Evolutionary conservation across 192 early-diverging fungal genomes (phyloP).

Genomic region (Spizellomyces punctatus): DNA sequence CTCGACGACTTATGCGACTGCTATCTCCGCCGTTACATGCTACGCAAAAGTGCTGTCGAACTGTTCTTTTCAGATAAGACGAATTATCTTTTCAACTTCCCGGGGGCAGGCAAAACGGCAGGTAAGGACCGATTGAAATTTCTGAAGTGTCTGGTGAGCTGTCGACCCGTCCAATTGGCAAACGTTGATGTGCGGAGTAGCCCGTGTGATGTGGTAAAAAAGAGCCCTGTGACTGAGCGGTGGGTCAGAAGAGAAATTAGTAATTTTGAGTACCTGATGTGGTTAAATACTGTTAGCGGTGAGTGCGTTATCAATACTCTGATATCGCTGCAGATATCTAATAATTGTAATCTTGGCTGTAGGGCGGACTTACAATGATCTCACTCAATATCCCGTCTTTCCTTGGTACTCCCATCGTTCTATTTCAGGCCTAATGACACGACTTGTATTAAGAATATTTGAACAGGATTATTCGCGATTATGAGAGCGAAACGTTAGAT

Average conservation of each 20-base stretch:
- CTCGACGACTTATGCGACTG: slow-evolving; percentile 35
- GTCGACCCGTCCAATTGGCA: slow-evolving; percentile 55
- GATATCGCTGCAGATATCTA: background rate
- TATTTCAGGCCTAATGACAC: no score
- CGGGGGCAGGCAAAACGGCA: slow-evolving; percentile 57
- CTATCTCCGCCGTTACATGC: slow-evolving; percentile 51
- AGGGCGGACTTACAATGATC: slow-evolving; percentile 61
- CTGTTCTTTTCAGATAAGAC: slow-evolving; percentile 77
- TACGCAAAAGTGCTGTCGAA: slow-evolving; percentile 75
- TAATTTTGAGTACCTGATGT: slow-evolving; percentile 97
- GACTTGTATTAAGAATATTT: background rate
- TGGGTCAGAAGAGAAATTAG: slow-evolving; percentile 88
- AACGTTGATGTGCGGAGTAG: slow-evolving; percentile 25
- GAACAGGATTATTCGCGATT: slow-evolving; percentile 41
- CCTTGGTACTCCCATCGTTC: slow-evolving; percentile 72
- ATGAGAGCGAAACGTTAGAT: slow-evolving; percentile 62
- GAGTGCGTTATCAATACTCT: slow-evolving; percentile 61
- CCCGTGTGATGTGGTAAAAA: slow-evolving; percentile 59
- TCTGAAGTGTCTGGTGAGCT: slow-evolving; percentile 36
- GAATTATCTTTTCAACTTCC: slow-evolving; percentile 75
- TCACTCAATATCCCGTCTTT: slow-evolving; percentile 97
- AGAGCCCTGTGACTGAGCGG: slow-evolving; percentile 68
- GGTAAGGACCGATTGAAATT: slow-evolving; percentile 37
- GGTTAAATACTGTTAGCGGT: slow-evolving; percentile 89
- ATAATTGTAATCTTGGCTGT: background rate